Evolutionary conservation across 352 stramenopile genomes (phyloP).

Genomic region (Globisporangium carolinianum): DNA sequence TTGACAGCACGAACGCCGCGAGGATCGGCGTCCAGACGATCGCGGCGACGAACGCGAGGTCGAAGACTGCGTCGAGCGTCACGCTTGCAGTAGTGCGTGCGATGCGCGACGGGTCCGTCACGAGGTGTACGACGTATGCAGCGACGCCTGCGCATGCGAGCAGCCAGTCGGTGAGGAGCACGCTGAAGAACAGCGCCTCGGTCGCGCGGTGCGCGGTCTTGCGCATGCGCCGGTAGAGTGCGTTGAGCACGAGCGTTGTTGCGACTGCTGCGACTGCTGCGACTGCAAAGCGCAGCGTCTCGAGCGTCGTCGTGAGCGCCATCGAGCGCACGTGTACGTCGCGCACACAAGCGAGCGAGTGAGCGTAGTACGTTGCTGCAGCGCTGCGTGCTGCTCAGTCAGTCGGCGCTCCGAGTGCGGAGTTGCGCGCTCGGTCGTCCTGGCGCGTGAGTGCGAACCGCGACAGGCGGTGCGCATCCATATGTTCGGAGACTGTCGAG

Average conservation of each 20-base stretch:
- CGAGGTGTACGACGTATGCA: constrained; percentile 16
- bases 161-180: constrained; percentile 45
- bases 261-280: constrained; percentile 26
- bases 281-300: constrained; percentile 27
- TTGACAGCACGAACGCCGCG: constrained; percentile 56
- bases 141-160: constrained; percentile 42
- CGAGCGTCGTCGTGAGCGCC: constrained; percentile 1
- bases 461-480: neutral
- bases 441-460: neutral
- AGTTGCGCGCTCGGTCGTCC: neutral
- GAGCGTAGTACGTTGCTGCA: neutral
- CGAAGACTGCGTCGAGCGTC: constrained; percentile 29
- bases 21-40: constrained; percentile 64
- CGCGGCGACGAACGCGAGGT: constrained; percentile 61
- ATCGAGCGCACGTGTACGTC: neutral
- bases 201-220: constrained; percentile 54
- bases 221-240: constrained; percentile 46
- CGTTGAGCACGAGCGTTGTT: constrained; percentile 23
- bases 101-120: constrained; percentile 3
- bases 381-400: neutral
- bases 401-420: too few relatives aligned
- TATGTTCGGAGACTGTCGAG: neutral
- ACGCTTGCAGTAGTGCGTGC: constrained; percentile 14
- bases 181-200: constrained; percentile 58
- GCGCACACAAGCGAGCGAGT: neutral